Conservation (phyloP, 1,284 basidiomycete species). For the Sporisorium scitamineum region DNA sequence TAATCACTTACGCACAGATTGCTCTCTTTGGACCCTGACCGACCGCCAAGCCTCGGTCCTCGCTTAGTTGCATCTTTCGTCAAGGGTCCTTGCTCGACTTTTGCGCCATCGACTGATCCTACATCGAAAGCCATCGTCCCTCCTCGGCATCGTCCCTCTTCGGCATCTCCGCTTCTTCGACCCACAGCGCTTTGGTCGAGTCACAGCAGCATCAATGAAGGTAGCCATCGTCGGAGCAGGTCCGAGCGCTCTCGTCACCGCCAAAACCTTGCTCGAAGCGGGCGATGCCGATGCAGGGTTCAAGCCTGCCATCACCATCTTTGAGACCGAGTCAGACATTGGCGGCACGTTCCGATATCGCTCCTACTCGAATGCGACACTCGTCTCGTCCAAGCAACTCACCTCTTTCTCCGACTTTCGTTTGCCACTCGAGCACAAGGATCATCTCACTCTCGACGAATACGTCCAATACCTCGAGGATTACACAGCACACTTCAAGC, state of each 20-base stretch:
- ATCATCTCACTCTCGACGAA: slow-evolving; percentile 75
- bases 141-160: background rate
- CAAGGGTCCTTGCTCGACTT: background rate
- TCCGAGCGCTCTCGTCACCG: slow-evolving; percentile 75
- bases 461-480: slow-evolving; percentile 76
- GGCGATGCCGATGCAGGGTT: slow-evolving; percentile 37
- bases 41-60: background rate
- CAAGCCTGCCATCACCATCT: slow-evolving; percentile 72
- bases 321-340: slow-evolving; percentile 75
- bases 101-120: background rate
- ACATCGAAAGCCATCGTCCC: background rate
- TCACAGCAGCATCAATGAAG: slow-evolving; percentile 31
- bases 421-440: slow-evolving; percentile 73
- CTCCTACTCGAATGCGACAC: slow-evolving; percentile 73
- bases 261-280: slow-evolving; percentile 73
- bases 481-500: slow-evolving; percentile 73
- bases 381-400: slow-evolving; percentile 76
- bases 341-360: slow-evolving; percentile 75
- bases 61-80: background rate
- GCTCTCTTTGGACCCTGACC: slow-evolving; percentile 2
- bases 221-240: slow-evolving; percentile 70
- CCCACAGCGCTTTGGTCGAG: background rate
- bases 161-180: background rate
- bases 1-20: slow-evolving; percentile 8
- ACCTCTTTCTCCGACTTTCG: slow-evolving; percentile 78